A percentile compares a stretch with the other conserved stretches of the same genome.
Evolutionary conservation across 257 asterid genomes (phyloP).

Genomic region (Euphrasia confusa): DNA sequence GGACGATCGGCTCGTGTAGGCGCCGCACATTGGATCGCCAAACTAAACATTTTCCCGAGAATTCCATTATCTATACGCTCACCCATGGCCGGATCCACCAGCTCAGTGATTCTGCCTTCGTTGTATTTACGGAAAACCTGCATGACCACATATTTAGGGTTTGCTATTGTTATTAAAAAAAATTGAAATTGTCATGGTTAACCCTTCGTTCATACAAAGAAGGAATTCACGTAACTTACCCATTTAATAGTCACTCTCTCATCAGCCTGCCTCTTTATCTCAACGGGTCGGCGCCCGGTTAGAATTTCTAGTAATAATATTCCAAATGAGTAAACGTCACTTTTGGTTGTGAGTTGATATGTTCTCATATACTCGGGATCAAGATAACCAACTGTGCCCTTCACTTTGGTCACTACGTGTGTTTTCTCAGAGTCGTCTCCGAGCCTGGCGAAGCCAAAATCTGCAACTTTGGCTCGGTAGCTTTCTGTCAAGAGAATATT

Average conservation of each 20-base stretch:
- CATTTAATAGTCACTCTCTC: conserved; percentile 89
- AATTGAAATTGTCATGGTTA: not conserved
- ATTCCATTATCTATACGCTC: conserved; percentile 49
- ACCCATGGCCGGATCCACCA: conserved; percentile 69
- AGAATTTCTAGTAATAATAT: conserved; percentile 72
- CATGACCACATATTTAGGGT: conserved; percentile 10
- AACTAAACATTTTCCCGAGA: conserved; percentile 58
- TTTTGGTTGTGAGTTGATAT: conserved; percentile 73
- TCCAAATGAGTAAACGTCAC: conserved; percentile 96
- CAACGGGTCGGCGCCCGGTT: conserved; percentile 95
- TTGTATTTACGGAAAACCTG: conserved; percentile 75
- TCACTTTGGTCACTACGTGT: conserved; percentile 82
- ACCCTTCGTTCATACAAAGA: not conserved
- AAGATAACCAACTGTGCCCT: conserved; percentile 95
- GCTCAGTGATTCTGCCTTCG: conserved; percentile 45
- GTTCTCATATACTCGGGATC: conserved; percentile 98
- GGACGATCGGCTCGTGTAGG: conserved; percentile 89
- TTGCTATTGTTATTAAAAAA: conserved; percentile 2
- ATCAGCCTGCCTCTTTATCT: conserved; percentile 54
- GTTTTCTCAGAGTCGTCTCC: conserved; percentile 84
- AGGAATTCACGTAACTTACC: conserved; percentile 44
- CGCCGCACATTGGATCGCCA: conserved; percentile 86
- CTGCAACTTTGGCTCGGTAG: conserved; percentile 92
- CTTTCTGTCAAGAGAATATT: conserved; percentile 89
- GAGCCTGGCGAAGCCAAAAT: conserved; percentile 87